Evolutionary conservation across 164 flowering plant genomes (phyloP), one percentile per base, ranked within the genome.

Genomic region (Dillenia turbinata): DNA sequence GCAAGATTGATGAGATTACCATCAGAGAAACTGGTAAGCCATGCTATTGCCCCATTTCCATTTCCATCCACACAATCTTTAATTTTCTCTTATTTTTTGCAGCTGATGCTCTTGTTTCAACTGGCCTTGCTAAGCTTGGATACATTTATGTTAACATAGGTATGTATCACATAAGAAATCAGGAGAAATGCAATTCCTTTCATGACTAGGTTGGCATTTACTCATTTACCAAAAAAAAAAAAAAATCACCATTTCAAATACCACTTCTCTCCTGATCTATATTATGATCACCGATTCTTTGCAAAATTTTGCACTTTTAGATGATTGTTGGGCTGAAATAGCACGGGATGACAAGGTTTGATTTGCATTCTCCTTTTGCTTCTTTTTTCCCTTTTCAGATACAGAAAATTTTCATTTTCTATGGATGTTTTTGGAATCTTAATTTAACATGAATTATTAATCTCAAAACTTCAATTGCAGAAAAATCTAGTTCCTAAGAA

Each of bases 51-150:
- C 43, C 58, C 24, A 12, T 15, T 40, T 17, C 19, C 9, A 16
- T 59, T 9, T 22, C 44, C 40, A 33, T 33, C 40, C 7, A 33
- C 40, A 33, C 7, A 4, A 33, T 33, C 40, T 33, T 6, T 33
- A 33, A 33, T 33, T 33, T 33, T 33, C 40, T 33, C 40, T 33
- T 33, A 33, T 4, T 33, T 33, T 33, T 12, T 17, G 16, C 85
- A 83, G 85, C 82, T 60, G 85, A 83, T 76, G 85, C 85, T 45
- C 22, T 81, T 58, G 76, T 84, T 53, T 72, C 85, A 54, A 76
- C 81, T 60, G 86, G 88, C 43, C 83, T 83, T 22, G 54, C 78
- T 46, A 76, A 72, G 66, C 78, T 81, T 33, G 85, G 88, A 50
- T 83, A 83, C 55, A 60, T 47, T 14, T 83, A 79, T 62, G 79